phyloP scores from a whole-genome alignment of 2,329 filamentous ascomycete species.

The Blastomyces parvus region DNA sequence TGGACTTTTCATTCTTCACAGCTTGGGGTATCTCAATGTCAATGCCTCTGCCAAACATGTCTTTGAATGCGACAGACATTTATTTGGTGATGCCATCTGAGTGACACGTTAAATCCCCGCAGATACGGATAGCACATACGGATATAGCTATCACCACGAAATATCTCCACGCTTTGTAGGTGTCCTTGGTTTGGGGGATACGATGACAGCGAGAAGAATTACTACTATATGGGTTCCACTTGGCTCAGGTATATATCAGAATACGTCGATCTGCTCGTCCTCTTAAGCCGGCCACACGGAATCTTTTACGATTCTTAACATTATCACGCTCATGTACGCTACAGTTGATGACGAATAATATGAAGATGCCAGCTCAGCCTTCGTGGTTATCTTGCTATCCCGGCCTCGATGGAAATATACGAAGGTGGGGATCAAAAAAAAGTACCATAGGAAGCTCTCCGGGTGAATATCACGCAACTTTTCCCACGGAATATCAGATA shows the following conservation, averaged over 20 bases:
- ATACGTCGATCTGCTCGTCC: too few species aligned
- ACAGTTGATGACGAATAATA: background rate
- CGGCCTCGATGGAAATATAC: background rate
- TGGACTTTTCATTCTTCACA: background rate
- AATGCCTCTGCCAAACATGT: background rate
- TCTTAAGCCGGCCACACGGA: background rate
- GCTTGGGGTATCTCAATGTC: background rate
- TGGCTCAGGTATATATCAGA: too few species aligned
- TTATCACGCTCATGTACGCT: background rate
- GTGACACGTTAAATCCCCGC: background rate
- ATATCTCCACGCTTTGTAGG: too few species aligned
- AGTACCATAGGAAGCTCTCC: background rate
- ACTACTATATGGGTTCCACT: too few species aligned
- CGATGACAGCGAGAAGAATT: too few species aligned
- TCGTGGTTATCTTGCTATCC: background rate
- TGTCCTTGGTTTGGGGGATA: too few species aligned
- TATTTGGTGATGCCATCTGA: background rate
- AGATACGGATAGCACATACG: background rate
- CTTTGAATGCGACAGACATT: background rate
- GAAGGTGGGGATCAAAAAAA: background rate
- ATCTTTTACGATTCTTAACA: background rate
- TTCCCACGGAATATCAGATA: background rate
- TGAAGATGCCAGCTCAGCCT: background rate
- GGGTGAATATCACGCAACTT: background rate
- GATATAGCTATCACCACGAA: too few species aligned